phyloP scores from a whole-genome alignment of 257 asterid species.

The Sherardia arvensis region DNA sequence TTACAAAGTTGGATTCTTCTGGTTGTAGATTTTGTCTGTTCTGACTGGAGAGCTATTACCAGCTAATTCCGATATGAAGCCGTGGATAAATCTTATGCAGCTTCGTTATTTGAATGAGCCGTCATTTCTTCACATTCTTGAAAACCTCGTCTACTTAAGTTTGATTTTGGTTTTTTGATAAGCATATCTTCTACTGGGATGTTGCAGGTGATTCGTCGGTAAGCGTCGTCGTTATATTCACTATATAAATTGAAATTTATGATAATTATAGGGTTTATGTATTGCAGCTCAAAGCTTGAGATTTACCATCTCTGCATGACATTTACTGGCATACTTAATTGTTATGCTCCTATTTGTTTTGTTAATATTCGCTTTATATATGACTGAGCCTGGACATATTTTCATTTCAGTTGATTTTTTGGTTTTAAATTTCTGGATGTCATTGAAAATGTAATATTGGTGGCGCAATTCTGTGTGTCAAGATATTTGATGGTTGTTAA shows the following conservation, averaged over 20 bases:
- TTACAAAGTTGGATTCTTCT: slow-evolving; percentile 14
- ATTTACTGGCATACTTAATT: no score
- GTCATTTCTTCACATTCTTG: slow-evolving; percentile 84
- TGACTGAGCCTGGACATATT: not conserved
- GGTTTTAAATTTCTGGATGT: not conserved
- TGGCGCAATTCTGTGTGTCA: not conserved
- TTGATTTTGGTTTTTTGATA: not conserved
- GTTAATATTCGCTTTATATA: not conserved
- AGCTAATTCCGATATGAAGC: slow-evolving; percentile 82
- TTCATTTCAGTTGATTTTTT: not conserved
- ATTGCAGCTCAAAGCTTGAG: not conserved
- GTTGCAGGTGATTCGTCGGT: no score
- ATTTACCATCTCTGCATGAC: not conserved
- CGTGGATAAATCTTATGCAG: slow-evolving; percentile 81
- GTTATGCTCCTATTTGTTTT: not conserved
- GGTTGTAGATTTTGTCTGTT: slow-evolving; percentile 50
- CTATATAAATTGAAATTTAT: no score
- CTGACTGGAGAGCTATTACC: slow-evolving; percentile 54
- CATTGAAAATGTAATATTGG: not conserved
- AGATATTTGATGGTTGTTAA: not conserved
- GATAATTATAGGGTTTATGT: no score
- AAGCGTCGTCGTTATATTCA: no score
- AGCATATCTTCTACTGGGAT: no score
- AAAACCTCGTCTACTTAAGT: slow-evolving; percentile 59
- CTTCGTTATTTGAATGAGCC: slow-evolving; percentile 90